A percentile compares a stretch with the other conserved stretches of the same genome.
phyloP scores from a whole-genome alignment of 768 basidiomycete species.

The Leccinum uliginosum region DNA sequence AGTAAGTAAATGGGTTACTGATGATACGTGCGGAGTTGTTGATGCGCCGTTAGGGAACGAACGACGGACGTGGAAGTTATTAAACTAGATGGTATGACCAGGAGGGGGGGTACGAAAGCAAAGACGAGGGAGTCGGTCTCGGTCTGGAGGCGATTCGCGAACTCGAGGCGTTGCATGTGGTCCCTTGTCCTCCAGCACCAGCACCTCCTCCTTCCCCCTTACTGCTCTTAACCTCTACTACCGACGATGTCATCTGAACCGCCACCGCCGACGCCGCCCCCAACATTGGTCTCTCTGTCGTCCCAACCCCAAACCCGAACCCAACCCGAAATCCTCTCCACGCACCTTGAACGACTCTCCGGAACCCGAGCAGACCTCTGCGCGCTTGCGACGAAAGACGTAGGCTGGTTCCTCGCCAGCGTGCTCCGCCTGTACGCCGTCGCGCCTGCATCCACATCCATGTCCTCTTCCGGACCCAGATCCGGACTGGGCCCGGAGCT shows the following conservation, averaged over 20 bases:
- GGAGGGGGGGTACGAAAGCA: no score
- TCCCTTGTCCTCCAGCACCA: background rate
- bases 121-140: no score
- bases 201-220: no score
- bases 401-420: slow-evolving; percentile 26
- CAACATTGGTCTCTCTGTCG: background rate
- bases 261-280: background rate
- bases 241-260: background rate
- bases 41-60: no score
- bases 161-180: slow-evolving; percentile 19
- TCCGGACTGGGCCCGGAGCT: background rate
- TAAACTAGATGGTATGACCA: no score
- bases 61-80: no score
- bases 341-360: slow-evolving; percentile 5
- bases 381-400: slow-evolving; percentile 24
- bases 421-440: slow-evolving; percentile 21
- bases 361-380: slow-evolving; percentile 19
- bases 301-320: background rate
- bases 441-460: background rate
- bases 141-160: slow-evolving; percentile 28
- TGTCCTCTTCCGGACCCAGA: no score
- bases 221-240: background rate
- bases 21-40: no score
- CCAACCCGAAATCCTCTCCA: background rate
- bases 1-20: no score